phyloP scores from a whole-genome alignment of 805 yeast genomes.

The Blastobotrys parvus region DNA sequence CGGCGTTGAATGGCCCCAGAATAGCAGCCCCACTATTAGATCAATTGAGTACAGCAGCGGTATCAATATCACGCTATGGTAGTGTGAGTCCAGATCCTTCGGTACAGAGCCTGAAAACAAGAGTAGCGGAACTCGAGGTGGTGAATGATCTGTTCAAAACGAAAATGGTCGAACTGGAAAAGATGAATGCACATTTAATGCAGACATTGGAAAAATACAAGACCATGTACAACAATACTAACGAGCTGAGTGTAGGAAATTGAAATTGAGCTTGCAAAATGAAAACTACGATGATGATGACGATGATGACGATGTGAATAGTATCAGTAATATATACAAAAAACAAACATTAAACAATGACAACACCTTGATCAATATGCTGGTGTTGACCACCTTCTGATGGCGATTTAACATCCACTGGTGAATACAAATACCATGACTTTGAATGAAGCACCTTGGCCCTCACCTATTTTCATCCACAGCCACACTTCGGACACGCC shows the following conservation, averaged over 20 bases:
- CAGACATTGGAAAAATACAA: background rate
- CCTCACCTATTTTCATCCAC: slow-evolving; percentile 88
- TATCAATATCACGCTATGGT: background rate
- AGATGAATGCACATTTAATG: slow-evolving; percentile 19
- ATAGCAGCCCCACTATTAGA: slow-evolving; percentile 1
- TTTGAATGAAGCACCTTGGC: slow-evolving; percentile 84
- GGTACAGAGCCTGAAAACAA: slow-evolving; percentile 47
- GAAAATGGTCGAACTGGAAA: slow-evolving; percentile 73
- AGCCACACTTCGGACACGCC: slow-evolving; percentile 92
- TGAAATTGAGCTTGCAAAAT: no score
- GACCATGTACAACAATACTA: background rate
- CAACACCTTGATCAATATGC: slow-evolving; percentile 26
- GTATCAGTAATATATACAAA: background rate
- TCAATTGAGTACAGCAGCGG: slow-evolving; percentile 1
- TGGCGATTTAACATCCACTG: slow-evolving; percentile 55
- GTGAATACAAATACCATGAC: slow-evolving; percentile 87
- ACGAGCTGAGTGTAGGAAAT: background rate
- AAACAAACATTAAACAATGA: slow-evolving; percentile 21
- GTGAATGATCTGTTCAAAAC: slow-evolving; percentile 84
- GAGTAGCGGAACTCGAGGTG: slow-evolving; percentile 80
- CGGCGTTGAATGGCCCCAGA: background rate
- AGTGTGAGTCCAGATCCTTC: slow-evolving; percentile 9
- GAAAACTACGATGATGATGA: no score
- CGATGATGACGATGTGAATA: no score
- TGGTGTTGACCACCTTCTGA: slow-evolving; percentile 37